These are phyloP conservation scores for Cladophialophora psammophila DNA, from an alignment of 2,329 filamentous ascomycete species.

Conservation along the genomic window DNA sequence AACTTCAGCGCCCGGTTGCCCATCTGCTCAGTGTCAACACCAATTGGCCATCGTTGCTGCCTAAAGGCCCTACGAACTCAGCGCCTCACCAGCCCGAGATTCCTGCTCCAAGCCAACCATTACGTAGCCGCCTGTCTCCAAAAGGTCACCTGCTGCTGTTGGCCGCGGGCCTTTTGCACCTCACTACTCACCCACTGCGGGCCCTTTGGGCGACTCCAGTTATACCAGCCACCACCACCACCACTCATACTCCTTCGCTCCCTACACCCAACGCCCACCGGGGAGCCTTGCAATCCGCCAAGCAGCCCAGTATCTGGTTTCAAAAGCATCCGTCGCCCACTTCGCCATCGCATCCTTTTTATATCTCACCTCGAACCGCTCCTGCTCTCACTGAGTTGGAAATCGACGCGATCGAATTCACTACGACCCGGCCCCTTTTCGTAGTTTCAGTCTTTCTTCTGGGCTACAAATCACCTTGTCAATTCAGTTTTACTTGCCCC, in stretches of 20 bases:
- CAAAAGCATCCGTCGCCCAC: constrained; percentile 5
- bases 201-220: constrained; percentile 17
- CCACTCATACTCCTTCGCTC: constrained; percentile 4
- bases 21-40: background rate
- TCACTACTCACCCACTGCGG: background rate
- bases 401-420: constrained; percentile 20
- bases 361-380: background rate
- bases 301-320: constrained; percentile 12
- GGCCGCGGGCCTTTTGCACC: constrained; percentile 14
- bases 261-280: constrained; percentile 5
- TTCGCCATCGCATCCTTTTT: background rate
- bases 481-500: constrained; percentile 23
- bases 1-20: constrained; percentile 2
- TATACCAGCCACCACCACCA: constrained; percentile 18
- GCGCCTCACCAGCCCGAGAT: background rate
- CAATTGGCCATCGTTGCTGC: constrained; percentile 16
- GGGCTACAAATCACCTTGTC: constrained; percentile 29
- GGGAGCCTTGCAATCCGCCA: constrained; percentile 29
- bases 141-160: constrained; percentile 7
- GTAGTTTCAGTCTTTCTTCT: constrained; percentile 35
- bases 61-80: background rate
- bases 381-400: background rate
- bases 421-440: constrained; percentile 35
- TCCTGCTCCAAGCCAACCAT: constrained; percentile 4
- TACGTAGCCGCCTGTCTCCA: constrained; percentile 18